Conservation (phyloP, 1,284 basidiomycete genomes). For the Nidula niveotomentosa region DNA sequence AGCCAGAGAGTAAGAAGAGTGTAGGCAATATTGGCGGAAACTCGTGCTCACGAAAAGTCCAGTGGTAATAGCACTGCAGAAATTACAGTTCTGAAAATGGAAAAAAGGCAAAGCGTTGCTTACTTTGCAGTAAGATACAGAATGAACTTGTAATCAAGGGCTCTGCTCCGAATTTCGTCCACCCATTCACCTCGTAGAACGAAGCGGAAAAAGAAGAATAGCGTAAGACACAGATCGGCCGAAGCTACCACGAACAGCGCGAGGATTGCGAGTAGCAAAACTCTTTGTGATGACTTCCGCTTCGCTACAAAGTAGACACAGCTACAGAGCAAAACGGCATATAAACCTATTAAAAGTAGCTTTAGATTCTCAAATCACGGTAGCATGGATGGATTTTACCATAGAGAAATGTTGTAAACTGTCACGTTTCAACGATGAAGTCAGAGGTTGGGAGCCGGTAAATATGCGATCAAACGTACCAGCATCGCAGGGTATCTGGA, state of each 20-base stretch:
- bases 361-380: background rate
- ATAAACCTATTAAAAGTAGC: background rate
- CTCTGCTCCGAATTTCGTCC: background rate
- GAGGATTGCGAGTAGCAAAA: background rate
- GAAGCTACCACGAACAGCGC: background rate
- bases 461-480: background rate
- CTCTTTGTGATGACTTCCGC: background rate
- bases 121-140: background rate
- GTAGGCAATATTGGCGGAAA: background rate
- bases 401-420: background rate
- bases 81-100: background rate
- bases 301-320: background rate
- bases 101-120: background rate
- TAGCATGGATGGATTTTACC: background rate
- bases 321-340: background rate
- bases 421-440: background rate
- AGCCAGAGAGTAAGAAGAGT: background rate
- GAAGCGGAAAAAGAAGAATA: background rate
- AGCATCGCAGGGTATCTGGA: background rate
- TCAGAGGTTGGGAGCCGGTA: background rate
- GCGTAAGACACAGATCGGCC: background rate
- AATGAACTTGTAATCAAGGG: constrained; percentile 1
- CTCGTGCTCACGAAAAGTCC: background rate
- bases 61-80: background rate
- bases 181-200: background rate